phyloP scores from a whole-genome alignment of 257 asterid genomes.

The Scutellaria barbata region DNA sequence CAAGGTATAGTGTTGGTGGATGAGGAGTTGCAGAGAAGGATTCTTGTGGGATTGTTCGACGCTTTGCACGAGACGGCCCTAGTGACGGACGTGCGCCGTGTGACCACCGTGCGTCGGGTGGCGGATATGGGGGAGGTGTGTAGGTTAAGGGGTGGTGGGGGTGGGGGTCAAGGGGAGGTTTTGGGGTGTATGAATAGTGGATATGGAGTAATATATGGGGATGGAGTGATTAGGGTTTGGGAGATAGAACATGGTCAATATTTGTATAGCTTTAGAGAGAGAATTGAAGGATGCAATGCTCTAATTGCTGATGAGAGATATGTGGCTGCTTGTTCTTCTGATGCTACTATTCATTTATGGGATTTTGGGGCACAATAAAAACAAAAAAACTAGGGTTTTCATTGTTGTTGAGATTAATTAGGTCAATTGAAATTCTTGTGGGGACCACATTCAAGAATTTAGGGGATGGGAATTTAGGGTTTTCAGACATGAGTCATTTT shows the following conservation, averaged over 20 bases:
- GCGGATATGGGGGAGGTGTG: conserved; percentile 49
- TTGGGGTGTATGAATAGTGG: conserved; percentile 80
- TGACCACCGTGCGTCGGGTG: conserved; percentile 50
- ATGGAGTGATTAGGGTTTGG: conserved; percentile 77
- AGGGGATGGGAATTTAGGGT: conserved; percentile 39
- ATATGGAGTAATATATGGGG: conserved; percentile 52
- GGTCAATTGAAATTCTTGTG: not conserved
- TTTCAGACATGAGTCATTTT: conserved; percentile 24
- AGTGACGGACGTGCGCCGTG: conserved; percentile 47
- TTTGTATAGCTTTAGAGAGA: conserved; percentile 62
- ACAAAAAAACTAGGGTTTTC: conserved; percentile 3
- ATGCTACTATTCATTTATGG: conserved; percentile 78
- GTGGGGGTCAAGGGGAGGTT: conserved; percentile 41
- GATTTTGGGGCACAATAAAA: conserved; percentile 70
- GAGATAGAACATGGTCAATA: conserved; percentile 56
- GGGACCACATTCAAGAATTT: not conserved
- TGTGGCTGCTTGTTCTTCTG: conserved; percentile 67
- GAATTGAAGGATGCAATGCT: conserved; percentile 54
- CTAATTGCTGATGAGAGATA: conserved; percentile 70
- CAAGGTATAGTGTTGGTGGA: conserved; percentile 52
- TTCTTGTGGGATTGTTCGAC: conserved; percentile 60
- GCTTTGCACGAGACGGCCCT: conserved; percentile 46
- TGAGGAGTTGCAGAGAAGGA: conserved; percentile 51
- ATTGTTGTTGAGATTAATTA: not conserved
- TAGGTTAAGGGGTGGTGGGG: conserved; percentile 50